phyloP scores from a whole-genome alignment of 139 green algal species.

The Chlorella sp. region DNA sequence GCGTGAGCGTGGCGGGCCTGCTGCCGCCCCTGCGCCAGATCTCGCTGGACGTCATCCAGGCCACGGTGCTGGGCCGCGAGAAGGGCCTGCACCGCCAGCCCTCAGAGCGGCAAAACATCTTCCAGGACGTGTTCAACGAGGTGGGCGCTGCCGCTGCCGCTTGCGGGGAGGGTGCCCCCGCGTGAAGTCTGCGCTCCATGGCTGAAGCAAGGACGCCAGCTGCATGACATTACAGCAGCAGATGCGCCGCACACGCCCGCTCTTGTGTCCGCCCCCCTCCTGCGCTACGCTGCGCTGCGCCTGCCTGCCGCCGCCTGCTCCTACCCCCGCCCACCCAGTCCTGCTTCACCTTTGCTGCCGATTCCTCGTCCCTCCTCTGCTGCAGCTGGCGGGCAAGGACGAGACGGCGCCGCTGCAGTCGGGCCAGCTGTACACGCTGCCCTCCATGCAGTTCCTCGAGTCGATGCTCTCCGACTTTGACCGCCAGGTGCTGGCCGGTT shows the following conservation, averaged over 20 bases:
- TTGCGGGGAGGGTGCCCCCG: too few species aligned
- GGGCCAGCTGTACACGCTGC: constrained; percentile 39
- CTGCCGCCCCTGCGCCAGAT: constrained; percentile 35
- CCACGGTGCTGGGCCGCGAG: constrained; percentile 16
- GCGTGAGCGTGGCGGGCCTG: background rate
- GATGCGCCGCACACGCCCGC: too few species aligned
- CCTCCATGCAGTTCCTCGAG: constrained; percentile 52
- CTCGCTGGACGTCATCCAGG: constrained; percentile 27
- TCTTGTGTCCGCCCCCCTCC: too few species aligned
- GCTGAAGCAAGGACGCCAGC: too few species aligned
- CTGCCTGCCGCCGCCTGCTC: too few species aligned
- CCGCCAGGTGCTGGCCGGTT: constrained; percentile 10
- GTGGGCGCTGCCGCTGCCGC: background rate
- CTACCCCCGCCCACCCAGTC: too few species aligned
- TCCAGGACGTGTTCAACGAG: constrained; percentile 43
- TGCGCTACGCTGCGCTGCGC: too few species aligned
- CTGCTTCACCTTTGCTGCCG: background rate
- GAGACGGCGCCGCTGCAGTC: constrained; percentile 35
- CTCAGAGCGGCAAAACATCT: constrained; percentile 27
- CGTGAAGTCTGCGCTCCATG: too few species aligned
- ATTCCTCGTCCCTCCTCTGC: too few species aligned
- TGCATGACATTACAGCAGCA: too few species aligned
- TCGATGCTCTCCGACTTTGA: constrained; percentile 47
- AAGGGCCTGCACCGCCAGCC: background rate
- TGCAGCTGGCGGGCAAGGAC: constrained; percentile 41